A percentile compares a stretch with the other conserved stretches of the same genome.
Conservation (phyloP, 1,139 yeast genomes). For the Sugiyamaella novakii region DNA sequence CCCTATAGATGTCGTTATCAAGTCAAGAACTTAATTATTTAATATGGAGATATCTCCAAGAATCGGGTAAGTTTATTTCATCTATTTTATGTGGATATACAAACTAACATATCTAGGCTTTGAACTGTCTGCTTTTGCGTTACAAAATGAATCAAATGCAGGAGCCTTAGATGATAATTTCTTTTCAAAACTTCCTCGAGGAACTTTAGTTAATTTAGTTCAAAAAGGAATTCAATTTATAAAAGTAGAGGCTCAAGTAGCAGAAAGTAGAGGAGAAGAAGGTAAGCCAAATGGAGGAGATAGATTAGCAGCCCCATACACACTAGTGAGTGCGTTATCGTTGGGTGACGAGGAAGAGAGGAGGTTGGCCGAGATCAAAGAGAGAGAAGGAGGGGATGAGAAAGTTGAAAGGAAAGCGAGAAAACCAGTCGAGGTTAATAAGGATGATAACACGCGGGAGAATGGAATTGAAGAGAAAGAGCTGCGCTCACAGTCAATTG, state of each 20-base stretch:
- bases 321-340: slow-evolving; percentile 39
- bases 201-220: slow-evolving; percentile 75
- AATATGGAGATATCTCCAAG: slow-evolving; percentile 92
- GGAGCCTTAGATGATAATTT: slow-evolving; percentile 57
- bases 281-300: slow-evolving; percentile 8
- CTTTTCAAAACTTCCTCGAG: slow-evolving; percentile 59
- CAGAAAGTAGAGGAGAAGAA: slow-evolving; percentile 40
- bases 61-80: slow-evolving; percentile 65
- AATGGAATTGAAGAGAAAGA: not conserved
- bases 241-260: slow-evolving; percentile 50
- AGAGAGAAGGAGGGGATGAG: not conserved
- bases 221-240: slow-evolving; percentile 82
- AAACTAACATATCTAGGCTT: slow-evolving; percentile 38
- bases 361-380: slow-evolving; percentile 30
- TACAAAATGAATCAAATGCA: slow-evolving; percentile 73
- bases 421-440: not conserved
- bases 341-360: slow-evolving; percentile 29
- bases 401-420: not conserved
- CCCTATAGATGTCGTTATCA: slow-evolving; percentile 67
- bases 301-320: slow-evolving; percentile 12
- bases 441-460: not conserved
- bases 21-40: slow-evolving; percentile 86
- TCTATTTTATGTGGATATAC: slow-evolving; percentile 3
- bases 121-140: slow-evolving; percentile 77
- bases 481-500: not conserved